Percentiles rank a stretch among this genome's conserved stretches.
phyloP scores from a whole-genome alignment of 1,284 basidiomycete species.

The Pascua guehoae region DNA sequence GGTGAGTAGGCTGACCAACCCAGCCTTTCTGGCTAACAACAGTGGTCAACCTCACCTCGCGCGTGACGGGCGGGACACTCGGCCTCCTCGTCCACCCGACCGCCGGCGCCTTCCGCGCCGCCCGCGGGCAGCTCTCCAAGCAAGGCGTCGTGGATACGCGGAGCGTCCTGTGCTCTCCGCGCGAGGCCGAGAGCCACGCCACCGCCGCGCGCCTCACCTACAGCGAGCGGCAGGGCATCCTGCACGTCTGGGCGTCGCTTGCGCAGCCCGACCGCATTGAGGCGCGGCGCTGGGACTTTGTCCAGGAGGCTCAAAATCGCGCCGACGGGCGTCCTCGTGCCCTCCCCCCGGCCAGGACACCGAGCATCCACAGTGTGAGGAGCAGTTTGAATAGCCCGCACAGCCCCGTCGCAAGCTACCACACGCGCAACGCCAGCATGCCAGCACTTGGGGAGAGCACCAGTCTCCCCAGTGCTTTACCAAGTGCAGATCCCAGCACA shows the following conservation, averaged over 20 bases:
- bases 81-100: slow-evolving; percentile 12
- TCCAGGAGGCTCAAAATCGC: no score
- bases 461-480: no score
- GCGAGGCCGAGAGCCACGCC: background rate
- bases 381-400: no score
- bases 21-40: background rate
- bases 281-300: background rate
- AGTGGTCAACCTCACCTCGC: slow-evolving; percentile 52
- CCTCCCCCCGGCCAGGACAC: no score
- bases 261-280: background rate
- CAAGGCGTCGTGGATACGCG: background rate
- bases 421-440: no score
- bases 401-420: no score
- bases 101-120: slow-evolving; percentile 4
- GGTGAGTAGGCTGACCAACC: slow-evolving; percentile 25
- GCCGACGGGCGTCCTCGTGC: no score
- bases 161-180: slow-evolving; percentile 1
- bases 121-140: background rate
- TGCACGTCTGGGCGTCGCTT: background rate
- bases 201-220: background rate
- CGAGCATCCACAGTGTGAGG: no score
- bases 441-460: no score
- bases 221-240: background rate
- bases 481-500: no score
- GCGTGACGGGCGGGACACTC: slow-evolving; percentile 48